These are phyloP conservation scores for Globisporangium cylindrosporum DNA, from an alignment of 352 stramenopile genomes.

Conservation along the genomic window DNA sequence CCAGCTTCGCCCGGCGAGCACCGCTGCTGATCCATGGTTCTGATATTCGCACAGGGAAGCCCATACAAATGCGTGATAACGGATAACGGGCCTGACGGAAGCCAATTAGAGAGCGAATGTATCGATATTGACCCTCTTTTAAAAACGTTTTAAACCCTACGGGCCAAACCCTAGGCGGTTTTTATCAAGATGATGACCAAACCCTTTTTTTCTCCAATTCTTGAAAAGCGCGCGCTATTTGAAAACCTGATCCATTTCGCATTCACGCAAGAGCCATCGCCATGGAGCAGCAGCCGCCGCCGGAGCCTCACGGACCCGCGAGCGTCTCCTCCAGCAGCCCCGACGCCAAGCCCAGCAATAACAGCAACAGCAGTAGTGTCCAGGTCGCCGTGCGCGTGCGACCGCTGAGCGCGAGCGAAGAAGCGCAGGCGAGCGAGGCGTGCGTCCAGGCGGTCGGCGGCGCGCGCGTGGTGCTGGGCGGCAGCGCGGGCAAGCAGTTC, in stretches of 20 bases:
- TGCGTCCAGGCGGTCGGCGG: conserved; percentile 27
- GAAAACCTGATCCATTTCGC: conserved; percentile 1
- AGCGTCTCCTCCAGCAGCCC: conserved; percentile 1
- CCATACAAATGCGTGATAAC: too few relatives aligned
- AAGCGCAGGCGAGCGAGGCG: conserved; percentile 34
- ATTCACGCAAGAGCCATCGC: background rate
- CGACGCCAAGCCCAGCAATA: background rate
- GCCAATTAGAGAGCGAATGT: too few relatives aligned
- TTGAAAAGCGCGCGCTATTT: conserved; percentile 1
- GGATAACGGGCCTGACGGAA: too few relatives aligned
- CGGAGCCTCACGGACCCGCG: background rate
- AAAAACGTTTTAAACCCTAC: too few relatives aligned
- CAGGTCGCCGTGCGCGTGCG: conserved; percentile 56
- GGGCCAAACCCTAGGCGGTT: too few relatives aligned
- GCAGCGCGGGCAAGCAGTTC: conserved; percentile 40
- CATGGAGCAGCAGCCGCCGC: background rate
- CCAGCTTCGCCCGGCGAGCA: conserved; percentile 3
- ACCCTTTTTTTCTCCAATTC: background rate
- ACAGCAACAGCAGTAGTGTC: conserved; percentile 22
- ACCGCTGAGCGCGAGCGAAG: conserved; percentile 40
- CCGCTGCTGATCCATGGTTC: conserved; percentile 1
- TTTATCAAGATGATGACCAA: too few relatives aligned
- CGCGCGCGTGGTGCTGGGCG: conserved; percentile 29
- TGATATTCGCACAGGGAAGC: background rate
- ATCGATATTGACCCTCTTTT: too few relatives aligned